These are phyloP conservation scores for Diplodia sapinea DNA, from an alignment of 2,329 filamentous ascomycete species.

Conservation along the genomic window DNA sequence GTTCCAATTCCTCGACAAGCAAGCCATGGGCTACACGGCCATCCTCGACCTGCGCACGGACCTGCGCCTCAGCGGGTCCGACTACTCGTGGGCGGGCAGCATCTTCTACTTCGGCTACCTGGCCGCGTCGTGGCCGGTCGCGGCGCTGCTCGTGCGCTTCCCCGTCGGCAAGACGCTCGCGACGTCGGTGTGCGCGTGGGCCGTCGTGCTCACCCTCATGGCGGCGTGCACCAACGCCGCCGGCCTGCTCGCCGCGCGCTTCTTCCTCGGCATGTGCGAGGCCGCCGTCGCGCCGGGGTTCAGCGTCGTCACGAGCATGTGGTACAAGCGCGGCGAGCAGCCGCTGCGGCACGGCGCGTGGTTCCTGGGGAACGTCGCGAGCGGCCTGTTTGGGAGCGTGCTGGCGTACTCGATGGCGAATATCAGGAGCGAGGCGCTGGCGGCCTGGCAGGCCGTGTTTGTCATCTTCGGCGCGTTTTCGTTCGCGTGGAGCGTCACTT, in stretches of 20 bases:
- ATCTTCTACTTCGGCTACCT: conserved; percentile 38
- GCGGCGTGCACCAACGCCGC: conserved; percentile 33
- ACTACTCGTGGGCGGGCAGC: conserved; percentile 39
- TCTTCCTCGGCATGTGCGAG: conserved; percentile 39
- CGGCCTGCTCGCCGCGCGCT: conserved; percentile 36
- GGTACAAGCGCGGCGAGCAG: conserved; percentile 34
- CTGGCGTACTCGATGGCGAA: conserved; percentile 25
- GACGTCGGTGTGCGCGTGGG: conserved; percentile 25
- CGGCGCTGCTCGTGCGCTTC: conserved; percentile 30
- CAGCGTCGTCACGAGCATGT: conserved; percentile 35
- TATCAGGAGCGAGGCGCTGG: conserved; percentile 1
- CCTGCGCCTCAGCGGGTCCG: conserved; percentile 35
- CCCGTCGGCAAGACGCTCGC: conserved; percentile 30
- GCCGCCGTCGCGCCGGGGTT: conserved; percentile 42
- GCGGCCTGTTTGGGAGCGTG: conserved; percentile 14
- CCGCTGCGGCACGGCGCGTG: conserved; percentile 27
- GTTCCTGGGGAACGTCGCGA: conserved; percentile 23
- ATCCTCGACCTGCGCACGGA: conserved; percentile 37
- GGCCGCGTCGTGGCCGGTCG: conserved; percentile 22
- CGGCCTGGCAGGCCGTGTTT: conserved; percentile 29
- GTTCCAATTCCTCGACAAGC: conserved; percentile 37
- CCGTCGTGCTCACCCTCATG: conserved; percentile 16
- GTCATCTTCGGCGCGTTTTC: conserved; percentile 32
- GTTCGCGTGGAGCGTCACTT: conserved; percentile 39
- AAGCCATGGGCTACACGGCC: conserved; percentile 35